These are phyloP conservation scores for Combretum micranthum DNA, from an alignment of 345 rosid species.

Conservation along the genomic window DNA sequence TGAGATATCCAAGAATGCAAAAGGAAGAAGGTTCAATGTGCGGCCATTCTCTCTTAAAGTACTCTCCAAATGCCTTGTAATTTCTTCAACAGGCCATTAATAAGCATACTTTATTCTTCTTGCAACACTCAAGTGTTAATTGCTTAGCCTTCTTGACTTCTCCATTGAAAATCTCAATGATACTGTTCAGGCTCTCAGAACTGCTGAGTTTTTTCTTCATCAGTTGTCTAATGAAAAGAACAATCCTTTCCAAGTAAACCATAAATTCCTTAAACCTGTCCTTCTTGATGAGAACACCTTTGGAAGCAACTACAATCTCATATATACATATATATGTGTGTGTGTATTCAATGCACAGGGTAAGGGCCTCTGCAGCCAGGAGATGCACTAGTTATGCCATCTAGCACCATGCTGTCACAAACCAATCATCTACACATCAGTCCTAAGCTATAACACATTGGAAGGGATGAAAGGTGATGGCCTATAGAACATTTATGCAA, in stretches of 20 bases:
- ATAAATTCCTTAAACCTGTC: constrained; percentile 48
- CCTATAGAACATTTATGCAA: no score
- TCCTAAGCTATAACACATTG: no score
- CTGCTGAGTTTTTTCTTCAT: constrained; percentile 19
- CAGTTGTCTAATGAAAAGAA: constrained; percentile 47
- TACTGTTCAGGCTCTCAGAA: constrained; percentile 38
- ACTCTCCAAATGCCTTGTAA: constrained; percentile 30
- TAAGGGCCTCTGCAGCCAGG: constrained; percentile 36
- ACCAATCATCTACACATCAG: neutral
- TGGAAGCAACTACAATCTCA: constrained; percentile 29
- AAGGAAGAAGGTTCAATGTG: constrained; percentile 48
- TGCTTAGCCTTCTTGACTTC: constrained; percentile 43
- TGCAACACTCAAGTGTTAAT: constrained; percentile 36
- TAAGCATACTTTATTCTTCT: constrained; percentile 57
- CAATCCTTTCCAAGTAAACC: constrained; percentile 39
- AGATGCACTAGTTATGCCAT: constrained; percentile 25
- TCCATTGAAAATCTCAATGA: constrained; percentile 40
- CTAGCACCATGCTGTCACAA: constrained; percentile 31
- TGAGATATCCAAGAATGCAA: constrained; percentile 51
- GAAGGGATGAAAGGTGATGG: no score
- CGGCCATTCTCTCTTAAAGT: constrained; percentile 38
- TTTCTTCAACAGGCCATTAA: constrained; percentile 46
- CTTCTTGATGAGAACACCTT: constrained; percentile 38
- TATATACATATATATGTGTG: no score
- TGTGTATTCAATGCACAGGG: constrained; percentile 36